Evolutionary conservation across 805 yeast species (phyloP).

Genomic region (Candida berthetii): DNA sequence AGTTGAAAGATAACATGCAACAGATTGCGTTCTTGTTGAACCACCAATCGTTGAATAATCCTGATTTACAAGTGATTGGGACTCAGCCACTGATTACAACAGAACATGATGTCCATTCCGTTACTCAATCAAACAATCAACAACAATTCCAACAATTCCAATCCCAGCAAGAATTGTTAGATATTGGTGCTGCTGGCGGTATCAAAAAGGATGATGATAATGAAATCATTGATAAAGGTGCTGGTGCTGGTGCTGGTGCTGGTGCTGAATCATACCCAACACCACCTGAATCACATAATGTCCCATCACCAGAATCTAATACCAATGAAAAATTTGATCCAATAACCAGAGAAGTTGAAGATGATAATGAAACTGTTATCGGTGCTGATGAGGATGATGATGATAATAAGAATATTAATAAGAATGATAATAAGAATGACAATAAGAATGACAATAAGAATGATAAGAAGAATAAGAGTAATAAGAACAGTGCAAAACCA

Average conservation of each 20-base stretch:
- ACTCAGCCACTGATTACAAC: neutral
- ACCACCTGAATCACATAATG: neutral
- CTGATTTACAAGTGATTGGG: neutral
- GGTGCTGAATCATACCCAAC: neutral
- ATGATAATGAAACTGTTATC: neutral
- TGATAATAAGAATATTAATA: too few species aligned
- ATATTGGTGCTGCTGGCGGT: too few species aligned
- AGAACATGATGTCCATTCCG: neutral
- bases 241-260: neutral
- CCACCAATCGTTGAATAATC: neutral
- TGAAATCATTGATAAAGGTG: too few species aligned
- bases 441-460: too few species aligned
- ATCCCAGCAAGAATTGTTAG: neutral
- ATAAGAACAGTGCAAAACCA: too few species aligned
- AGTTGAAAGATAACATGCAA: neutral
- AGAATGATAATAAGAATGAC: too few species aligned
- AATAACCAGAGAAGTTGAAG: neutral
- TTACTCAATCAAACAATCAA: too few species aligned
- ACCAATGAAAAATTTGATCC: neutral
- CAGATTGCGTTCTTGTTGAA: neutral
- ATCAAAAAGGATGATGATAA: too few species aligned
- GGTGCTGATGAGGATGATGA: neutral
- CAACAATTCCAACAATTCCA: too few species aligned
- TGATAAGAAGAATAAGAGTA: too few species aligned
- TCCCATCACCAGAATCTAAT: neutral